phyloP scores from a whole-genome alignment of 2,329 filamentous ascomycete genomes.

The Aspergillus flavus region DNA sequence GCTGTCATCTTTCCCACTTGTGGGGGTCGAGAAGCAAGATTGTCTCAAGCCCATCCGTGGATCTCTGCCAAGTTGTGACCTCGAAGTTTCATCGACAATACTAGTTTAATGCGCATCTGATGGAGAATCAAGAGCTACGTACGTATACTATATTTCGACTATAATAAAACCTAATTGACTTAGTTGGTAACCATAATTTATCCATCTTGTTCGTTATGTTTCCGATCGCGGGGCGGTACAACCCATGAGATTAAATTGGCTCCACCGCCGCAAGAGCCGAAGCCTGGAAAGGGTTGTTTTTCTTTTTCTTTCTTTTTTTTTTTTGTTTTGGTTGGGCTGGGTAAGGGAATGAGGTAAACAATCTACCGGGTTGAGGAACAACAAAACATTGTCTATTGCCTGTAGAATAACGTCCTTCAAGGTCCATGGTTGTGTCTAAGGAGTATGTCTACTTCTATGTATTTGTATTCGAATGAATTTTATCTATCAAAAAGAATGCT shows the following conservation, averaged over 20 bases:
- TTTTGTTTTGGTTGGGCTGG: neutral
- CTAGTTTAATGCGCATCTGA: neutral
- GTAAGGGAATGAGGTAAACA: constrained; percentile 17
- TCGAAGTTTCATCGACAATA: neutral
- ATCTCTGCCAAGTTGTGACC: neutral
- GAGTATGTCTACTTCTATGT: neutral
- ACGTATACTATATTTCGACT: neutral
- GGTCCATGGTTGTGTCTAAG: neutral
- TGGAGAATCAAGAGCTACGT: neutral
- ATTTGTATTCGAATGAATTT: neutral
- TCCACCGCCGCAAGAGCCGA: constrained; percentile 19
- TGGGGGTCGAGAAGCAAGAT: neutral
- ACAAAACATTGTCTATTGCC: constrained; percentile 18
- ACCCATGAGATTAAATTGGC: constrained; percentile 9
- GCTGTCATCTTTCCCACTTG: constrained; percentile 1
- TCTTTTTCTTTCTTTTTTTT: neutral
- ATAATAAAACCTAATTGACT: neutral
- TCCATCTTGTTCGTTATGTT: constrained; percentile 10
- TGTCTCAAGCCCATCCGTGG: neutral
- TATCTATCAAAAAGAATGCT: neutral
- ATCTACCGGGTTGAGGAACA: constrained; percentile 23
- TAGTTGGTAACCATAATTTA: neutral
- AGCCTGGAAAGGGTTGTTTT: neutral
- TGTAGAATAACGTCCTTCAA: neutral
- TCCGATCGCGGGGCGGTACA: constrained; percentile 17